Conservation (phyloP, 371 early-diverging fungal species). For the Apophysomyces trapeziformis region DNA sequence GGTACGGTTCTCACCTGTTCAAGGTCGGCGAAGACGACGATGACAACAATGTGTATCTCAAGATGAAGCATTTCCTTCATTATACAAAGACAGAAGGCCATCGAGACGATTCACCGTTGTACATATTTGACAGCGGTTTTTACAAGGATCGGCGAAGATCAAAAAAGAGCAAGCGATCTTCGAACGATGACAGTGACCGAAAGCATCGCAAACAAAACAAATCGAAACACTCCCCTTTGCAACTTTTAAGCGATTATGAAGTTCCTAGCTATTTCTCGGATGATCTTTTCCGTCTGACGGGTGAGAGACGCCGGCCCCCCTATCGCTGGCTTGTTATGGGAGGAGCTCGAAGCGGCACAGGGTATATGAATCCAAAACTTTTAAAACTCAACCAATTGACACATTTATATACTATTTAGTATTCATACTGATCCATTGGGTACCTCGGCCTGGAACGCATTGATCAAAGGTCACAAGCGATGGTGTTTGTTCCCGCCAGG, state of each 20-base stretch:
- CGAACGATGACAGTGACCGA: conserved; percentile 20
- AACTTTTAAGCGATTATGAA: conserved; percentile 67
- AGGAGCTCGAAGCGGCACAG: conserved; percentile 68
- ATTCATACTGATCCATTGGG: conserved; percentile 72
- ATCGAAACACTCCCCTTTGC: conserved; percentile 17
- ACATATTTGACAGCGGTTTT: conserved; percentile 81
- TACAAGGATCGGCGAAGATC: conserved; percentile 43
- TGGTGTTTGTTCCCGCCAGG: conserved; percentile 79
- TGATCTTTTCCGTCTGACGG: conserved; percentile 75
- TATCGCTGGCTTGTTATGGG: conserved; percentile 74
- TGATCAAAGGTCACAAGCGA: conserved; percentile 67
- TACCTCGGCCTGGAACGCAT: conserved; percentile 73
- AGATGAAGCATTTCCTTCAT: conserved; percentile 73
- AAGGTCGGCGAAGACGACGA: conserved; percentile 86
- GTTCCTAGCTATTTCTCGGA: conserved; percentile 78
- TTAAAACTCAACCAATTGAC: background rate
- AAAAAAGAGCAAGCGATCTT: conserved; percentile 21
- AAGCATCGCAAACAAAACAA: conserved; percentile 20
- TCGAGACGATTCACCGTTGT: conserved; percentile 80
- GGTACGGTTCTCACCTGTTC: conserved; percentile 68
- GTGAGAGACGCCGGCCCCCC: conserved; percentile 65
- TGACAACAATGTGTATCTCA: conserved; percentile 72
- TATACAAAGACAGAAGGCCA: conserved; percentile 61
- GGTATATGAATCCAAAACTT: conserved; percentile 32
- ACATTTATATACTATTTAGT: conserved; percentile 17